Conservation (phyloP, 2,329 filamentous ascomycete genomes). For the Arthrobotrys pseudoclavata region DNA sequence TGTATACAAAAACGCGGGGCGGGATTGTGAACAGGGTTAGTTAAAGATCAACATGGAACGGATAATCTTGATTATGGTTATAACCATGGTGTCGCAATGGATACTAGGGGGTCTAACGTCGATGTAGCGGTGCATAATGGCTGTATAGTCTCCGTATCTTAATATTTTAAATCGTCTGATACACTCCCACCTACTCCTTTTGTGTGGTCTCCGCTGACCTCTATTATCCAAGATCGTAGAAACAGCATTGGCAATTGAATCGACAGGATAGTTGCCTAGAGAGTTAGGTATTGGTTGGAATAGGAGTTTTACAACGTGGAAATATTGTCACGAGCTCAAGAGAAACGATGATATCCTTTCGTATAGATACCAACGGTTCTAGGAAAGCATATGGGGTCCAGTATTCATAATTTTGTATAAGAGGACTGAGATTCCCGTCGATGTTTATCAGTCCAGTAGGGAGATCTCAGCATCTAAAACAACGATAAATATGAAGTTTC, state of each 20-base stretch:
- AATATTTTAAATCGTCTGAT: not conserved
- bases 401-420: not conserved
- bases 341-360: not conserved
- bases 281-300: constrained; percentile 17
- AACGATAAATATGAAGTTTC: constrained; percentile 38
- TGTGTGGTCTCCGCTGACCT: constrained; percentile 48
- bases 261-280: constrained; percentile 44
- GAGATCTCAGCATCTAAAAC: not conserved
- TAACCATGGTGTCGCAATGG: not conserved
- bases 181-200: constrained; percentile 42
- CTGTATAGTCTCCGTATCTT: not conserved
- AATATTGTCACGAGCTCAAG: not conserved
- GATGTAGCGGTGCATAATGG: too few species aligned
- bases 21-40: not conserved
- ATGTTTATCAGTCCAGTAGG: not conserved
- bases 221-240: not conserved
- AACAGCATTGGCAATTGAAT: constrained; percentile 1
- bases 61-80: not conserved
- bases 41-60: constrained; percentile 7
- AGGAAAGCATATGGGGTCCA: not conserved
- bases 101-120: not conserved
- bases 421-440: not conserved
- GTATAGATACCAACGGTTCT: not conserved
- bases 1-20: not conserved
- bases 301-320: not conserved